Percentiles rank a stretch among this genome's conserved stretches.
phyloP scores from a whole-genome alignment of 345 rosid species.

The Lepidium africanum region DNA sequence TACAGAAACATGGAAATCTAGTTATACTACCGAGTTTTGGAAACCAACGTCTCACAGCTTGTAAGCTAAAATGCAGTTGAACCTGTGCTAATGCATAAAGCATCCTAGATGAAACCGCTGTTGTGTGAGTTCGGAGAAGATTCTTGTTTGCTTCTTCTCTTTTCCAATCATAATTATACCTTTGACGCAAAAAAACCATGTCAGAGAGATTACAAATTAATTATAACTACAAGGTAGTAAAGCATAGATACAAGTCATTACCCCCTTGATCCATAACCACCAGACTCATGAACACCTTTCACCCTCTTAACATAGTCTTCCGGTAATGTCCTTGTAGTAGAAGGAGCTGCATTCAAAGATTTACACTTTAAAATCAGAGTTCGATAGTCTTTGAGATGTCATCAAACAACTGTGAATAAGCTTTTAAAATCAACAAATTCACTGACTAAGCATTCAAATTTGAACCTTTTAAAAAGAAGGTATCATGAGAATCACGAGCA shows the following conservation, averaged over 20 bases:
- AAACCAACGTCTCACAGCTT: background rate
- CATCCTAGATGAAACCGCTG: conserved; percentile 89
- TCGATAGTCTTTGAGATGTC: background rate
- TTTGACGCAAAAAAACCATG: conserved; percentile 1
- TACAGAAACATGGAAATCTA: conserved; percentile 12
- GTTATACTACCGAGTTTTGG: background rate
- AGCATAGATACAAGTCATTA: conserved; percentile 19
- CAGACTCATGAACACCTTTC: conserved; percentile 68
- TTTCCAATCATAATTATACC: conserved; percentile 90
- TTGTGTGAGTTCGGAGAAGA: conserved; percentile 89
- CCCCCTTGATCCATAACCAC: conserved; percentile 97
- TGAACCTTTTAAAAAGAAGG: conserved; percentile 78
- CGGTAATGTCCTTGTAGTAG: conserved; percentile 63
- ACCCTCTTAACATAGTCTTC: conserved; percentile 87
- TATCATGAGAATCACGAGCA: conserved; percentile 97
- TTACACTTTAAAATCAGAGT: background rate
- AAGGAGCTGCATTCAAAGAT: conserved; percentile 53
- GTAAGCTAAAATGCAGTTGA: background rate
- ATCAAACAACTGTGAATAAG: background rate
- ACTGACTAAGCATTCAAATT: background rate
- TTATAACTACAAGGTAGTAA: background rate
- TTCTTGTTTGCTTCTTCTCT: conserved; percentile 96
- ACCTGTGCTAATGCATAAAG: conserved; percentile 89
- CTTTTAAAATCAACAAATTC: background rate
- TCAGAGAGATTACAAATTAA: background rate